phyloP scores from a whole-genome alignment of 805 yeast genomes.

The Jamesozyma rosinii region DNA sequence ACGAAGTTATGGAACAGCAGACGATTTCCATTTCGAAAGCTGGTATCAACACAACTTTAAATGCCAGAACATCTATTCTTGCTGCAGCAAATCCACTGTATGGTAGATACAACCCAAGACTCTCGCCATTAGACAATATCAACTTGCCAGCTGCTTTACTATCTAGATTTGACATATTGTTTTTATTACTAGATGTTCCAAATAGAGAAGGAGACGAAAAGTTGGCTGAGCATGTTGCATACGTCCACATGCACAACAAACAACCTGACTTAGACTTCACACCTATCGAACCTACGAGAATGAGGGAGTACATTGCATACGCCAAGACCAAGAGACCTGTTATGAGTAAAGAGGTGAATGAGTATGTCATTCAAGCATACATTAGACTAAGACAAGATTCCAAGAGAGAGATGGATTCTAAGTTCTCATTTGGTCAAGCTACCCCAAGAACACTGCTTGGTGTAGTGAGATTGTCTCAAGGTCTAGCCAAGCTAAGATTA shows the following conservation, averaged over 20 bases:
- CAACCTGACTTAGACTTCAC: conserved; percentile 73
- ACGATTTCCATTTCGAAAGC: conserved; percentile 96
- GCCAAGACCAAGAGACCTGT: conserved; percentile 83
- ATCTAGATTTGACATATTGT: conserved; percentile 88
- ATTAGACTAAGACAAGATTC: conserved; percentile 90
- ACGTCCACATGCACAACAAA: conserved; percentile 84
- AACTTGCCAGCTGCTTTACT: conserved; percentile 92
- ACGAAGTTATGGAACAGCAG: conserved; percentile 99
- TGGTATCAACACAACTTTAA: conserved; percentile 90
- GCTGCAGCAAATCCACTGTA: conserved; percentile 98
- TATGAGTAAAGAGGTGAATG: conserved; percentile 74
- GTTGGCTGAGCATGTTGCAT: conserved; percentile 89
- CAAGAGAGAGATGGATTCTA: conserved; percentile 63
- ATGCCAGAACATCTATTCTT: conserved; percentile 87
- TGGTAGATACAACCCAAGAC: conserved; percentile 83
- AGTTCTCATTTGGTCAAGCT: conserved; percentile 75
- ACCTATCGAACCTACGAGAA: conserved; percentile 68
- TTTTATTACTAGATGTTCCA: conserved; percentile 79
- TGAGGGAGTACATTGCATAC: conserved; percentile 78
- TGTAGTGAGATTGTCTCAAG: conserved; percentile 86
- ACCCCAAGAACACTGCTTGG: conserved; percentile 93
- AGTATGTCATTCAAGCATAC: conserved; percentile 76
- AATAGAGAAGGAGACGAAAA: conserved; percentile 68
- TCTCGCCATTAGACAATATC: conserved; percentile 90
- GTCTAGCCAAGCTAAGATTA: conserved; percentile 82